Conservation (phyloP, 257 asterid genomes). For the Craterostigma plantagineum region DNA sequence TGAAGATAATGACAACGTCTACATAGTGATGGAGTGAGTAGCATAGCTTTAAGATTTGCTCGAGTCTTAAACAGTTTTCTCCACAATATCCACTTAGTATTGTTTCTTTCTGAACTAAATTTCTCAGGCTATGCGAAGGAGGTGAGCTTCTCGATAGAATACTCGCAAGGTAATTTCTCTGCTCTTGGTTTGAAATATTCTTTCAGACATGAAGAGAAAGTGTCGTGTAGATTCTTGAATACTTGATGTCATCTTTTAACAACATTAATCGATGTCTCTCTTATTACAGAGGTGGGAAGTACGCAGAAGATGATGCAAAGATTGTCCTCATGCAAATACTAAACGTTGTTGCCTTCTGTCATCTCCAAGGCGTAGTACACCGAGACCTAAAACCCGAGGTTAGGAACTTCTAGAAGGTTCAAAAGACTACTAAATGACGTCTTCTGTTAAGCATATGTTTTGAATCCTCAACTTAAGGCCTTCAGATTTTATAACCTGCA, state of each 20-base stretch:
- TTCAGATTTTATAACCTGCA: not conserved
- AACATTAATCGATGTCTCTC: conserved; percentile 2
- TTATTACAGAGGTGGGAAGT: conserved; percentile 65
- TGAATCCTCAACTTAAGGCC: conserved; percentile 1
- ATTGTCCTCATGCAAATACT: conserved; percentile 69
- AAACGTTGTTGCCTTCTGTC: conserved; percentile 64
- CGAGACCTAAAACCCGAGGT: conserved; percentile 97
- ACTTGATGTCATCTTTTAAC: not conserved
- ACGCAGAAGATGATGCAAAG: conserved; percentile 75
- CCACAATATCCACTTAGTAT: not conserved
- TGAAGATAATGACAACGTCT: conserved; percentile 14
- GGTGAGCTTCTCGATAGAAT: conserved; percentile 92
- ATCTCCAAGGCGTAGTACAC: conserved; percentile 93
- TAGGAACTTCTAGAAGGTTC: conserved; percentile 1
- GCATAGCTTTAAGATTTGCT: not conserved
- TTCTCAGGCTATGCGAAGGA: conserved; percentile 54
- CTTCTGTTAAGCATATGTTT: not conserved
- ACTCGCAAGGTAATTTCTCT: conserved; percentile 43
- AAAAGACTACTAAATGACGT: conserved; percentile 1
- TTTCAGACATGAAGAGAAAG: not conserved
- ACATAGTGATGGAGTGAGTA: not conserved
- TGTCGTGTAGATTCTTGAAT: no score
- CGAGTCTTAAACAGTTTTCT: not conserved
- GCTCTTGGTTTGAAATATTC: not conserved
- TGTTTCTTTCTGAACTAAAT: not conserved